Evolutionary conservation across 2,329 filamentous ascomycete species (phyloP).

Genomic region (Arthrobotrys conoides): DNA sequence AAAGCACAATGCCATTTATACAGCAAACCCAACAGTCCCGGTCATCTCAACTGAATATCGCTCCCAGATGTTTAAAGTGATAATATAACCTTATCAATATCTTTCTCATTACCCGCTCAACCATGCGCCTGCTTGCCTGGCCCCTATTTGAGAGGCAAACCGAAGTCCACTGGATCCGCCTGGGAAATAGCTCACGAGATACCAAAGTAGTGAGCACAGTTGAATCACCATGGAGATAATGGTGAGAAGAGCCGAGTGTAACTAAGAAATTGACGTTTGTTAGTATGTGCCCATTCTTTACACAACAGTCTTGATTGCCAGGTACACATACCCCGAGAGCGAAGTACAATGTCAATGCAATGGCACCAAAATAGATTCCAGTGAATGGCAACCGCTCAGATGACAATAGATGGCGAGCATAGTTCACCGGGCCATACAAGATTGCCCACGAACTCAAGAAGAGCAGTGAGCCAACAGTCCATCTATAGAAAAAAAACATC

Average conservation of each 20-base stretch:
- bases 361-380: slow-evolving; percentile 93
- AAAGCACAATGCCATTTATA: slow-evolving; percentile 22
- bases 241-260: slow-evolving; percentile 86
- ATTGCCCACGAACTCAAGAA: slow-evolving; percentile 94
- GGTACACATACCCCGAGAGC: slow-evolving; percentile 83
- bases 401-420: slow-evolving; percentile 86
- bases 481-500: slow-evolving; percentile 77
- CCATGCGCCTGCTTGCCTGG: slow-evolving; percentile 87
- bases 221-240: slow-evolving; percentile 87
- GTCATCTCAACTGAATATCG: neutral
- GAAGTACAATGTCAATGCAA: slow-evolving; percentile 90
- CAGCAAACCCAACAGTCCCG: slow-evolving; percentile 5
- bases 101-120: slow-evolving; percentile 77
- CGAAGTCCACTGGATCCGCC: slow-evolving; percentile 93
- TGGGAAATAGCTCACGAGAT: slow-evolving; percentile 96
- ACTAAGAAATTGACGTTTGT: slow-evolving; percentile 70
- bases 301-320: slow-evolving; percentile 53
- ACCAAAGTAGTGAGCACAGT: slow-evolving; percentile 87
- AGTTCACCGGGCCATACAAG: slow-evolving; percentile 90
- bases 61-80: neutral
- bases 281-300: slow-evolving; percentile 19
- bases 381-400: slow-evolving; percentile 90
- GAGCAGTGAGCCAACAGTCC: slow-evolving; percentile 90
- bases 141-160: slow-evolving; percentile 87
- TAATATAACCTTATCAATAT: neutral